Conservation (phyloP, 2,329 filamentous ascomycete genomes). For the Phyllosticta capitalensis region DNA sequence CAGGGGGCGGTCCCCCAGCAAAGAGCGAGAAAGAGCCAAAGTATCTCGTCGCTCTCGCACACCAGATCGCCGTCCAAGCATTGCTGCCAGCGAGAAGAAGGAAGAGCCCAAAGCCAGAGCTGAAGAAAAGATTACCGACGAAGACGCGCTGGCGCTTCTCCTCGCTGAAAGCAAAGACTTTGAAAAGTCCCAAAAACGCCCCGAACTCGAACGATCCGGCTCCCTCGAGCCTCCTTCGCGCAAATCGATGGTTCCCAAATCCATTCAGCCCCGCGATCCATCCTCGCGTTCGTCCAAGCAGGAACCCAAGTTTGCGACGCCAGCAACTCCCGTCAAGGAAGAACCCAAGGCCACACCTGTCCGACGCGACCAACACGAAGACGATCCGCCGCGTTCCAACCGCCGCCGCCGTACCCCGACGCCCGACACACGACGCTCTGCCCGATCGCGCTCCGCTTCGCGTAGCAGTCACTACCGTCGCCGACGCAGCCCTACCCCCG, state of each 20-base stretch:
- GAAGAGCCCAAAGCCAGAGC: slow-evolving; percentile 18
- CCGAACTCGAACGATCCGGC: slow-evolving; percentile 27
- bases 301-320: slow-evolving; percentile 13
- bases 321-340: not conserved
- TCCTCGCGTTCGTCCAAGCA: slow-evolving; percentile 21
- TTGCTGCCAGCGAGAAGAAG: slow-evolving; percentile 7
- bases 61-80: slow-evolving; percentile 6
- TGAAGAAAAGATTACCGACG: slow-evolving; percentile 24
- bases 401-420: slow-evolving; percentile 2
- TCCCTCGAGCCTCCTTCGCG: slow-evolving; percentile 32
- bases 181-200: slow-evolving; percentile 27
- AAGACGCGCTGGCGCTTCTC: slow-evolving; percentile 25
- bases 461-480: slow-evolving; percentile 15
- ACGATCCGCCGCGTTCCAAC: not conserved
- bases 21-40: slow-evolving; percentile 14
- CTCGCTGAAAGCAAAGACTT: slow-evolving; percentile 29
- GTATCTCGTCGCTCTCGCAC: slow-evolving; percentile 9
- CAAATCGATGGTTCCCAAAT: slow-evolving; percentile 26
- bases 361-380: slow-evolving; percentile 1
- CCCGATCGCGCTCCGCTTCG: slow-evolving; percentile 1
- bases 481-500: slow-evolving; percentile 20
- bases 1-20: not conserved
- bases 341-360: not conserved
- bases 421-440: slow-evolving; percentile 14
- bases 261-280: slow-evolving; percentile 18